Conservation (phyloP, 1,284 basidiomycete genomes). For the Cerrena zonata region DNA sequence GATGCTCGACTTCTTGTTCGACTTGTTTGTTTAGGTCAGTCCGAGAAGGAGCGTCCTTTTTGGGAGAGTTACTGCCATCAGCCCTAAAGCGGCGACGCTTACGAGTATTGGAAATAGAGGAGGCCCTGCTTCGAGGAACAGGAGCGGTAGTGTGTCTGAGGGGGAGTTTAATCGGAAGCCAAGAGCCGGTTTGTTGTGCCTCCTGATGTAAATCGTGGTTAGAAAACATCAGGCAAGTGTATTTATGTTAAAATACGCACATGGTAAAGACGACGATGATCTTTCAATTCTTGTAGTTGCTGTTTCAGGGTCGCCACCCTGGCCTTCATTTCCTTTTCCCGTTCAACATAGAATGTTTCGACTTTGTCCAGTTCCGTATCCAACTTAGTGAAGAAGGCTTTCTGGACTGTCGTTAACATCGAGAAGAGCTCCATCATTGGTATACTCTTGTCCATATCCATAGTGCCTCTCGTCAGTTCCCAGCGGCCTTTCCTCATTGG, state of each 20-base stretch:
- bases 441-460: slow-evolving; percentile 19
- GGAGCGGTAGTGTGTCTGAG: slow-evolving; percentile 5
- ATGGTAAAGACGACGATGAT: slow-evolving; percentile 64
- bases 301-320: slow-evolving; percentile 41
- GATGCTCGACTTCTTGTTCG: slow-evolving; percentile 9
- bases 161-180: slow-evolving; percentile 9
- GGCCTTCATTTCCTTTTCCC: slow-evolving; percentile 58
- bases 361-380: slow-evolving; percentile 78
- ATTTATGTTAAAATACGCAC: slow-evolving; percentile 36
- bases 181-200: slow-evolving; percentile 10
- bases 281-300: slow-evolving; percentile 71
- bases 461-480: slow-evolving; percentile 1
- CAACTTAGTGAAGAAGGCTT: slow-evolving; percentile 69
- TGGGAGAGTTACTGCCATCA: slow-evolving; percentile 4
- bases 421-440: slow-evolving; percentile 49
- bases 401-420: slow-evolving; percentile 53
- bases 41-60: neutral
- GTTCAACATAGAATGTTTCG: slow-evolving; percentile 72
- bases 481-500: neutral
- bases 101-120: slow-evolving; percentile 5
- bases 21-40: slow-evolving; percentile 6
- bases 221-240: neutral
- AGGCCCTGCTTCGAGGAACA: neutral
- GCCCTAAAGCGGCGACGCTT: slow-evolving; percentile 10
- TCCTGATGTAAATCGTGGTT: slow-evolving; percentile 8